Evolutionary conservation across 2,329 filamentous ascomycete genomes (phyloP).

Genomic region (Tolypocladium pustulatum): DNA sequence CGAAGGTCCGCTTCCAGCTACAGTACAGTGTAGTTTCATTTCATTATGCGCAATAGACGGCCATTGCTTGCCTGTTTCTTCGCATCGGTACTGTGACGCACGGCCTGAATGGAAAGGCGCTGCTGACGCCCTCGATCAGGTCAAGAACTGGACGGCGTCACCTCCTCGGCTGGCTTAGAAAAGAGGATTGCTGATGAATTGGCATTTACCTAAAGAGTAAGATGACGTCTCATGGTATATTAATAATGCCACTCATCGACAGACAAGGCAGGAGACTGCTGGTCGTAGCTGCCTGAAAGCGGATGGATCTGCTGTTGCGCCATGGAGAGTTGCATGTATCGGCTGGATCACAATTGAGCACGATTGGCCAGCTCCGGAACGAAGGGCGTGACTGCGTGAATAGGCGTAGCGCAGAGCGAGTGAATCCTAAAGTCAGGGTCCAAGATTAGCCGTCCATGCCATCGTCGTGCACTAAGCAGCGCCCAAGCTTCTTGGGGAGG

Average conservation of each 20-base stretch:
- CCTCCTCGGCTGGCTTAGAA: neutral
- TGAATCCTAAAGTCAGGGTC: neutral
- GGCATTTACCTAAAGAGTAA: neutral
- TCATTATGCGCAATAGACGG: no score
- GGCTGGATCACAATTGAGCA: neutral
- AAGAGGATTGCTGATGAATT: neutral
- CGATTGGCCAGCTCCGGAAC: neutral
- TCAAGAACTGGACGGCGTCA: neutral
- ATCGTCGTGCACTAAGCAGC: neutral
- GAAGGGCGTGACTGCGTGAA: neutral
- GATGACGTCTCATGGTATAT: neutral
- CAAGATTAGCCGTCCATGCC: neutral
- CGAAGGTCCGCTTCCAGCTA: neutral
- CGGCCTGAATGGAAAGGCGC: neutral
- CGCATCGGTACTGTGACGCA: neutral
- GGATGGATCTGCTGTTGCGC: neutral
- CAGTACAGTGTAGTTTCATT: neutral
- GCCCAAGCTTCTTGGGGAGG: neutral
- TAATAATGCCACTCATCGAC: neutral
- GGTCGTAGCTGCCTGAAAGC: no score
- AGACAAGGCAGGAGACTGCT: conserved; percentile 15
- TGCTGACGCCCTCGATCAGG: neutral
- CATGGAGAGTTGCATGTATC: neutral
- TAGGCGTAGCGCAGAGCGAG: neutral
- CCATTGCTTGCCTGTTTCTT: neutral